Conservation (phyloP, 1,284 basidiomycete genomes). For the Kwoniella shivajii region DNA sequence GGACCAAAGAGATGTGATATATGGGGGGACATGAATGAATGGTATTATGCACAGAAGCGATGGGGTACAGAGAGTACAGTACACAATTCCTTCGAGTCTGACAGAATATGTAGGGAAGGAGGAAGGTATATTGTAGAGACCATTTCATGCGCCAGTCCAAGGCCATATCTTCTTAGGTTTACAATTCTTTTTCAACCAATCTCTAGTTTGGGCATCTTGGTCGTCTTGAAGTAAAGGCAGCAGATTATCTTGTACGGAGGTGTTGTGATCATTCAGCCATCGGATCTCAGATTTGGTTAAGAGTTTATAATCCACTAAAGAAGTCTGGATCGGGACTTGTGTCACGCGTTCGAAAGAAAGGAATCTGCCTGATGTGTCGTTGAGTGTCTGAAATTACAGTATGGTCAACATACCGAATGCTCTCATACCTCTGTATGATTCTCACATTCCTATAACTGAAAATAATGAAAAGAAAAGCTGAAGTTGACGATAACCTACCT, state of each 20-base stretch:
- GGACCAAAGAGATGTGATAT: too few relatives aligned
- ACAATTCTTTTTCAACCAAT: constrained; percentile 50
- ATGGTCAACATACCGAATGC: too few relatives aligned
- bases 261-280: constrained; percentile 93
- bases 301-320: constrained; percentile 82
- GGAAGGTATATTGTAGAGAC: too few relatives aligned
- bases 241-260: constrained; percentile 69
- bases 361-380: constrained; percentile 59
- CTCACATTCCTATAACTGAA: neutral
- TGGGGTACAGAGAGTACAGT: too few relatives aligned
- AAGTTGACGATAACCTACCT: constrained; percentile 64
- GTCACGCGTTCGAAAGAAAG: constrained; percentile 86
- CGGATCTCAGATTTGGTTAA: constrained; percentile 80
- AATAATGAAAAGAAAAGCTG: too few relatives aligned
- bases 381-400: constrained; percentile 56
- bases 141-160: constrained; percentile 33
- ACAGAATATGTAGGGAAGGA: too few relatives aligned
- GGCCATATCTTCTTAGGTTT: constrained; percentile 50
- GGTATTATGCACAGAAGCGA: too few relatives aligned
- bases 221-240: constrained; percentile 63
- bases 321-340: constrained; percentile 88
- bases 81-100: too few relatives aligned
- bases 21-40: too few relatives aligned
- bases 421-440: too few relatives aligned
- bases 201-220: constrained; percentile 44